Evolutionary conservation across 2,329 filamentous ascomycete genomes (phyloP).

Genomic region (Pleoardoris graminearum): DNA sequence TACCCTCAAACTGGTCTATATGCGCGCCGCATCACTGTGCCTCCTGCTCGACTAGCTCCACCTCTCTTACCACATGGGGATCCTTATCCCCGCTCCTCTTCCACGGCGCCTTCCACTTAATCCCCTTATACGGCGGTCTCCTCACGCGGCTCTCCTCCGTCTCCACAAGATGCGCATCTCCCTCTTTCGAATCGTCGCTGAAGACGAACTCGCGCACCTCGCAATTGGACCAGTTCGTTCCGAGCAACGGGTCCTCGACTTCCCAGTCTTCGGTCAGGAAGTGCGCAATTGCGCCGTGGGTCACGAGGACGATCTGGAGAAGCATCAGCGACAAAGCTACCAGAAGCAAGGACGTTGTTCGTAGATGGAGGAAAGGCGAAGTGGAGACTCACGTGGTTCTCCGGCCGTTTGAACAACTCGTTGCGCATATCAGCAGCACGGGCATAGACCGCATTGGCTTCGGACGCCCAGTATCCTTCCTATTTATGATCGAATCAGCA

Average conservation of each 20-base stretch:
- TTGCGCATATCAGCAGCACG: conserved; percentile 35
- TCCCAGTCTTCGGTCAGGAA: conserved; percentile 81
- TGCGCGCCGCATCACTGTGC: no score
- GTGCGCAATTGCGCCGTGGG: conserved; percentile 83
- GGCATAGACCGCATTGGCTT: conserved; percentile 30
- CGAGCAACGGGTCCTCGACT: conserved; percentile 33
- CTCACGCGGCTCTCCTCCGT: conserved; percentile 25
- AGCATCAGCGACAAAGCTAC: no score
- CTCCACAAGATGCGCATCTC: conserved; percentile 36
- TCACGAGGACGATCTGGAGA: conserved; percentile 77
- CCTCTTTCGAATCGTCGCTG: conserved; percentile 23
- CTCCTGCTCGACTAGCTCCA: conserved; percentile 18
- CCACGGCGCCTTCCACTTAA: neutral
- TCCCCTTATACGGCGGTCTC: conserved; percentile 16
- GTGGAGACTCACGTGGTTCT: no score
- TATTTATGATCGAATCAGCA: conserved; percentile 20
- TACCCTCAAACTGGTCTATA: no score
- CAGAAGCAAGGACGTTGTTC: no score
- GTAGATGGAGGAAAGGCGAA: no score
- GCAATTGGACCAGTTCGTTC: conserved; percentile 40
- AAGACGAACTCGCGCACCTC: conserved; percentile 41
- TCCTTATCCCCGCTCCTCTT: conserved; percentile 23
- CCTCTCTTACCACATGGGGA: conserved; percentile 34
- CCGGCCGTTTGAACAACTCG: conserved; percentile 33
- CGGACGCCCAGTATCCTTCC: conserved; percentile 39